Evolutionary conservation across 176 grass and related monocot species (phyloP).

Genomic region (Oropetium thomaeum): DNA sequence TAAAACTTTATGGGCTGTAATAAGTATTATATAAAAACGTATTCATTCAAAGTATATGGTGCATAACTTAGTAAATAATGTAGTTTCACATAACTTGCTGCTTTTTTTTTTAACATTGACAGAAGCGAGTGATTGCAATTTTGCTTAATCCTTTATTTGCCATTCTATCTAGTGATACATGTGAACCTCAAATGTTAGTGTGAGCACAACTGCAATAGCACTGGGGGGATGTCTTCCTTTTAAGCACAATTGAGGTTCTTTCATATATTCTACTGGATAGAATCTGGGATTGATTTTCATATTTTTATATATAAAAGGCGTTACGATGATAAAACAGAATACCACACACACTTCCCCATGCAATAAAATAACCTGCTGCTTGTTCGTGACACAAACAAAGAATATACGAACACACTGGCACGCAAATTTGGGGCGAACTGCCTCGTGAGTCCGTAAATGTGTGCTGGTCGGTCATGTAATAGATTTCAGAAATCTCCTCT

Average conservation of each 20-base stretch:
- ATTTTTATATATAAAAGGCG: not conserved
- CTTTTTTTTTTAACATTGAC: not conserved
- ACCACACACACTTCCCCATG: slow-evolving; percentile 39
- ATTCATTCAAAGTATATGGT: not conserved
- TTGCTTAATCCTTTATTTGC: too few relatives aligned
- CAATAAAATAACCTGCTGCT: not conserved
- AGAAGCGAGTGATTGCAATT: too few relatives aligned
- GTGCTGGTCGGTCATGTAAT: not conserved
- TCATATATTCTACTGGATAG: too few relatives aligned
- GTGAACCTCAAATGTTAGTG: too few relatives aligned
- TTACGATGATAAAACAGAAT: not conserved
- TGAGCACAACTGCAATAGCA: too few relatives aligned
- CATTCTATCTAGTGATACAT: too few relatives aligned
- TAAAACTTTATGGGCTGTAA: not conserved
- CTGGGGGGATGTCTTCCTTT: not conserved
- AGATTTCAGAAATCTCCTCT: not conserved
- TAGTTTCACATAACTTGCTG: not conserved
- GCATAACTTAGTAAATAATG: not conserved
- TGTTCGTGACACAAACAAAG: not conserved
- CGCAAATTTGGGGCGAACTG: not conserved
- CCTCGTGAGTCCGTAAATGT: not conserved
- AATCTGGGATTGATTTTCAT: too few relatives aligned
- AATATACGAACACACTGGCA: not conserved
- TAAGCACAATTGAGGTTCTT: not conserved
- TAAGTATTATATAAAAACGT: not conserved